Percentiles rank a stretch among this genome's conserved stretches.
Evolutionary conservation across 2,329 filamentous ascomycete species (phyloP).

Genomic region (Ascochyta clinopodiicola): DNA sequence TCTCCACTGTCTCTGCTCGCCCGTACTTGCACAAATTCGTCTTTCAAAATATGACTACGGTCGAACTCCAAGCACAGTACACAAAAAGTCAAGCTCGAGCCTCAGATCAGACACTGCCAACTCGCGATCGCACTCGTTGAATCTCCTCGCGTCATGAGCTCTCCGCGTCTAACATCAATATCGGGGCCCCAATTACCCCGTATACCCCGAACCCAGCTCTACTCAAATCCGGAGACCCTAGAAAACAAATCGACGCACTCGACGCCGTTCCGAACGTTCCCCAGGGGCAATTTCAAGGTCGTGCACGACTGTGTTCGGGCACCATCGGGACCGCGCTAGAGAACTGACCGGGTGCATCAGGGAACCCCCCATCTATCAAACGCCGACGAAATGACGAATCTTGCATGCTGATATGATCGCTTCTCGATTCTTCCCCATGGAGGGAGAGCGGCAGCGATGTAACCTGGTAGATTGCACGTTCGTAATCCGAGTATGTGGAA

Average conservation of each 20-base stretch:
- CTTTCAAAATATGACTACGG: neutral
- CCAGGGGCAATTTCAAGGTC: neutral
- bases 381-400: conserved; percentile 2
- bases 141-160: neutral
- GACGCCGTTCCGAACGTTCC: conserved; percentile 5
- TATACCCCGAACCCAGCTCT: neutral
- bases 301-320: conserved; percentile 3
- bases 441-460: neutral
- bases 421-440: neutral
- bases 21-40: neutral
- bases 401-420: neutral
- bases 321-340: conserved; percentile 6
- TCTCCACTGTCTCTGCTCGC: neutral
- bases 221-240: conserved; percentile 9
- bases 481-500: neutral
- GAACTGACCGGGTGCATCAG: conserved; percentile 1
- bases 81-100: neutral
- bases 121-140: no score
- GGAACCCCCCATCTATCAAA: conserved; percentile 7
- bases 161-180: neutral
- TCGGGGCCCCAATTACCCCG: conserved; percentile 11
- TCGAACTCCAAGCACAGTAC: neutral
- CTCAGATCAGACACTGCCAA: neutral
- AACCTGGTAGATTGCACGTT: neutral
- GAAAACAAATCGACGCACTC: conserved; percentile 5